Evolutionary conservation across 2,329 filamentous ascomycete species (phyloP), one percentile per base, ranked within the genome.

Genomic region (Penicillium sumatraense): DNA sequence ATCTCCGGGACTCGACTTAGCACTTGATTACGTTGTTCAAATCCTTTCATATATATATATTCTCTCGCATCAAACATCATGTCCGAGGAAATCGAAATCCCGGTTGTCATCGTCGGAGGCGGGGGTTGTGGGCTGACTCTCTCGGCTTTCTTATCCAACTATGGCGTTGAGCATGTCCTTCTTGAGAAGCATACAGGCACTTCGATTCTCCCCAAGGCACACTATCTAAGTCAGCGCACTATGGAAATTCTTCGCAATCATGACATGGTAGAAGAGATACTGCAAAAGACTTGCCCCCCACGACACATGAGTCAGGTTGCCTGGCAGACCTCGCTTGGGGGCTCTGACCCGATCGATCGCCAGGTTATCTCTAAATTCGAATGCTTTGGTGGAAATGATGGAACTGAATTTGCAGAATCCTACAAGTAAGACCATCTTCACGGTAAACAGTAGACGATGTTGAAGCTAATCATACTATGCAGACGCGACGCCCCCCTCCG

Each of bases 141-240:
- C n/a, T 63, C 61, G n/a, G 20, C 10, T 44, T 58, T 63, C 29
- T 40, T 63, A 5, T 62, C 59, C 8, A 35, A 60, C 16, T 51
- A 51, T 26, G 42, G 49, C 8, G 36, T 63, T 9, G 35, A 56
- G 11, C 60, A 62, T 31, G 26, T 61, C 11, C 51, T 61, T 40
- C 18, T 53, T 20, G 50, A 53, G 33, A 44, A 44, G 23, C 50
- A 47, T 41, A 27, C 42, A n/a, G 48, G 49, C 3, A 56, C 53
- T 2, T 56, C 53, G 14, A 26, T 41, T 14, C 23, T 56, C 10
- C 53, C 53, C 3, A 47, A 48, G 18, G 53, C 53, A 3, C 47
- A 51, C 41, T 46, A 47, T 33, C 20, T 51, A 2, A 56, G 52
- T 36, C 53, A 56, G 44, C 53, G 53, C 3, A 48, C 47, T 3